Conservation (phyloP, 2,329 filamentous ascomycete genomes). For the Penicillium occitanis region DNA sequence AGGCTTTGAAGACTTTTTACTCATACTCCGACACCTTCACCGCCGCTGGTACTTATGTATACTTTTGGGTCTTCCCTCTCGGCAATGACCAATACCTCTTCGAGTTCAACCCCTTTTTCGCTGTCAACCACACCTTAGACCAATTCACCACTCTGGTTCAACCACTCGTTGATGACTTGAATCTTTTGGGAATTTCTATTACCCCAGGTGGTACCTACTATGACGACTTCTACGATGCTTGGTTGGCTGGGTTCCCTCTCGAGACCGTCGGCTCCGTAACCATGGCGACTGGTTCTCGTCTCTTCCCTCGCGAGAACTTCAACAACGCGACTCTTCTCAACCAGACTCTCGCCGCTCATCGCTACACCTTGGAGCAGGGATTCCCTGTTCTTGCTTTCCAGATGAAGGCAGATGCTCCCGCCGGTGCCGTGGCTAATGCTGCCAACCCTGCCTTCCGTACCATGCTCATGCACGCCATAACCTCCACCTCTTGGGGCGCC, state of each 20-base stretch:
- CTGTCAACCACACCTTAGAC: constrained; percentile 25
- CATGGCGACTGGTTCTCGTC: constrained; percentile 33
- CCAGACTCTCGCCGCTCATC: constrained; percentile 31
- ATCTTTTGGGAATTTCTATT: constrained; percentile 28
- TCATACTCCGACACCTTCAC: constrained; percentile 29
- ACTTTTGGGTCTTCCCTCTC: constrained; percentile 31
- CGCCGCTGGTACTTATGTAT: constrained; percentile 35
- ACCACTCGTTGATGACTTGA: constrained; percentile 31
- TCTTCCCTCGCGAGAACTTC: constrained; percentile 39
- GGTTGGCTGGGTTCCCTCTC: constrained; percentile 31
- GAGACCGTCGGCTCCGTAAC: constrained; percentile 26
- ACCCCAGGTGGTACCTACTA: constrained; percentile 30
- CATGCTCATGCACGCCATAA: constrained; percentile 36
- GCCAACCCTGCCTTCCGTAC: constrained; percentile 43
- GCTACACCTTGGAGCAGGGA: constrained; percentile 28
- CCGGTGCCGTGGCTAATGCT: constrained; percentile 35
- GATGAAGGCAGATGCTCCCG: constrained; percentile 31
- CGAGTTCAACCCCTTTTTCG: constrained; percentile 29
- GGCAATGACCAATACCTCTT: constrained; percentile 1
- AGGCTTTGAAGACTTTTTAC: constrained; percentile 31
- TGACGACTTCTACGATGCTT: constrained; percentile 32
- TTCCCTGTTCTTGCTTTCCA: constrained; percentile 35
- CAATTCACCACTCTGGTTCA: constrained; percentile 30
- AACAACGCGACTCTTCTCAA: constrained; percentile 26
- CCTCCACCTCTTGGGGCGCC: constrained; percentile 29